Base-by-base conservation (phyloP, 208 protist species). In the Leishmania lainsoni region DNA sequence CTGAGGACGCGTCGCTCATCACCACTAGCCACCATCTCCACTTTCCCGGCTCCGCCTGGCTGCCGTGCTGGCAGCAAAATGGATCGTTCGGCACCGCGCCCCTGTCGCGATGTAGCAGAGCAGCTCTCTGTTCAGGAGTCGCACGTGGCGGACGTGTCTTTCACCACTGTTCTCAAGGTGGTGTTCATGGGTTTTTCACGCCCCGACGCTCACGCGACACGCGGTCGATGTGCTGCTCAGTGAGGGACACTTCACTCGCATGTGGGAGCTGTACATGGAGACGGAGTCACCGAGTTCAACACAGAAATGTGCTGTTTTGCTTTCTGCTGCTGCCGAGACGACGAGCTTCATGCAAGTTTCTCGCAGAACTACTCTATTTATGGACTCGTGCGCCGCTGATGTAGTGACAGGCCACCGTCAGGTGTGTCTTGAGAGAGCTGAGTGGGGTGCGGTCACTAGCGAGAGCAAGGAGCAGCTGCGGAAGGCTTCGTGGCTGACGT, bases 101-200 rank as follows among this genome's bases (percentile, higher is more conserved):
- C 42, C 82, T 65, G 49, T 70, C 45, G 65, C 3, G 87, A 91
- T 63, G 76, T 88, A 14, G 66, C 73, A 17, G 75, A 83, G 29
- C 58, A 78, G 35, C 78, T 88, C 0, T 5, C 48, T 5, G 59
- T 88, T 20, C 79, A 81, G 9, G 17, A 48, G 5, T 51, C 59
- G 14, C 22, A 82, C 58, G 63, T 85, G 22, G 69, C 45, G 26
- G 74, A 83, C 74, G 59, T 88, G 32, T 14, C 59, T 35, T 81
- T 88, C 6, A 71, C 3, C 0, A 45, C 26, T 5, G 29, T 45
- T 1, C 72, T 90, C 26, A 54, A 82, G 1, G 81, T 84, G 20
- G 51, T 80, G 16, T 92, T 93, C 79, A 66, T 59, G 12, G 12
- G 79, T 94, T 4, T 69, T 78, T n/a, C 87, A 92, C 82, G 66